phyloP scores from a whole-genome alignment of 345 rosid species.

The Salix caprea region DNA sequence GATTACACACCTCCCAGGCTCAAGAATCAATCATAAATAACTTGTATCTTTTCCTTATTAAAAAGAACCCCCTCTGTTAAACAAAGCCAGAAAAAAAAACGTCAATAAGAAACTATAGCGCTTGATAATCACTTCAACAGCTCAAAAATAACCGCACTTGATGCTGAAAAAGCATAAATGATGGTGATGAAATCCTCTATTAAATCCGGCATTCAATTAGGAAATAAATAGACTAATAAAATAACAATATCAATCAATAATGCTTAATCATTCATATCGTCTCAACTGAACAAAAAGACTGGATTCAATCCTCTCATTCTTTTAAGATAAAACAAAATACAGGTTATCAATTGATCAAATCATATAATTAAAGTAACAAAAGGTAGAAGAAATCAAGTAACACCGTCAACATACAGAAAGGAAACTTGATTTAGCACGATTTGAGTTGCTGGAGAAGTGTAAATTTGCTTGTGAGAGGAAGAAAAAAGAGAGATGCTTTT shows the following conservation, averaged over 20 bases:
- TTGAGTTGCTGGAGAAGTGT: background rate
- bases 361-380: background rate
- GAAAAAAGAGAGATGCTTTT: background rate
- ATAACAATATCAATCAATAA: background rate
- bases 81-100: background rate
- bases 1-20: background rate
- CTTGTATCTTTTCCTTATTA: background rate
- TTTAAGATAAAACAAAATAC: background rate
- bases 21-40: background rate
- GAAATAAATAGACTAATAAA: background rate
- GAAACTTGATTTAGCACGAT: background rate
- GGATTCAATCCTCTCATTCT: background rate
- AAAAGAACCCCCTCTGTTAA: slow-evolving; percentile 2
- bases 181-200: background rate
- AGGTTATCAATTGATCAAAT: background rate
- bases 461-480: background rate
- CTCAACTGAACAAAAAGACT: background rate
- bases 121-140: background rate
- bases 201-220: background rate
- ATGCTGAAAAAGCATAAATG: background rate
- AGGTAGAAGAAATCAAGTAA: no score
- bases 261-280: background rate
- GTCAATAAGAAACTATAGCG: background rate
- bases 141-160: background rate
- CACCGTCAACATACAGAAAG: background rate